Evolutionary conservation across 345 rosid species (phyloP).

Genomic region (Pistacia vera): DNA sequence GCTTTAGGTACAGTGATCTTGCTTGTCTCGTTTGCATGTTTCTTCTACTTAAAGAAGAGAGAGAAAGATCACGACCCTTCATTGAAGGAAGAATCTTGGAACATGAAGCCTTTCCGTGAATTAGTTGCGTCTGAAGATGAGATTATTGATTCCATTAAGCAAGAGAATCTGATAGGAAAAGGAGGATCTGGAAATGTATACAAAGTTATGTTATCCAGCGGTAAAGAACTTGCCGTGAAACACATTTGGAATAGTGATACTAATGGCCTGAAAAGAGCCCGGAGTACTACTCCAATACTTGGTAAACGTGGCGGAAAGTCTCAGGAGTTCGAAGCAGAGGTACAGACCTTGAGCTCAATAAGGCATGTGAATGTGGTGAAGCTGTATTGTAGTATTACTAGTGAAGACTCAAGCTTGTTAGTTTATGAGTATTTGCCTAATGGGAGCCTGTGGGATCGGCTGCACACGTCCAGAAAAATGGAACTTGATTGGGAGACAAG

Average conservation of each 20-base stretch:
- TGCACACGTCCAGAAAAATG: slow-evolving; percentile 59
- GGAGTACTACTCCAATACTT: slow-evolving; percentile 69
- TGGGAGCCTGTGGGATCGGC: slow-evolving; percentile 89
- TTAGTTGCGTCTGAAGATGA: slow-evolving; percentile 74
- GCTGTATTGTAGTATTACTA: slow-evolving; percentile 86
- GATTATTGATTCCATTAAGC: slow-evolving; percentile 83
- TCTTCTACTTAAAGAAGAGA: slow-evolving; percentile 52
- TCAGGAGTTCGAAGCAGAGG: slow-evolving; percentile 82
- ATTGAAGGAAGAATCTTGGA: slow-evolving; percentile 78
- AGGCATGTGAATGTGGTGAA: slow-evolving; percentile 94
- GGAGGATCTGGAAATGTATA: slow-evolving; percentile 93
- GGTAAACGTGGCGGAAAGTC: slow-evolving; percentile 41
- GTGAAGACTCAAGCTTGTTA: slow-evolving; percentile 86
- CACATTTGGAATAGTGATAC: slow-evolving; percentile 61
- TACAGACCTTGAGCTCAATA: slow-evolving; percentile 83
- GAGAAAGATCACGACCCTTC: slow-evolving; percentile 53
- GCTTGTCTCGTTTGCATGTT: slow-evolving; percentile 54
- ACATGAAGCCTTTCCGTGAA: slow-evolving; percentile 72
- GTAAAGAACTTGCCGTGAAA: slow-evolving; percentile 84
- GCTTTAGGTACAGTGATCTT: slow-evolving; percentile 47
- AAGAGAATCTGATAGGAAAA: slow-evolving; percentile 83
- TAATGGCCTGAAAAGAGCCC: slow-evolving; percentile 31
- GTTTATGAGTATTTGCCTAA: slow-evolving; percentile 94
- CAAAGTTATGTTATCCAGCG: slow-evolving; percentile 61
- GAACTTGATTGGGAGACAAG: slow-evolving; percentile 89